Conservation (phyloP, 2,329 filamentous ascomycete genomes). For the Tolypocladium endophyticum region DNA sequence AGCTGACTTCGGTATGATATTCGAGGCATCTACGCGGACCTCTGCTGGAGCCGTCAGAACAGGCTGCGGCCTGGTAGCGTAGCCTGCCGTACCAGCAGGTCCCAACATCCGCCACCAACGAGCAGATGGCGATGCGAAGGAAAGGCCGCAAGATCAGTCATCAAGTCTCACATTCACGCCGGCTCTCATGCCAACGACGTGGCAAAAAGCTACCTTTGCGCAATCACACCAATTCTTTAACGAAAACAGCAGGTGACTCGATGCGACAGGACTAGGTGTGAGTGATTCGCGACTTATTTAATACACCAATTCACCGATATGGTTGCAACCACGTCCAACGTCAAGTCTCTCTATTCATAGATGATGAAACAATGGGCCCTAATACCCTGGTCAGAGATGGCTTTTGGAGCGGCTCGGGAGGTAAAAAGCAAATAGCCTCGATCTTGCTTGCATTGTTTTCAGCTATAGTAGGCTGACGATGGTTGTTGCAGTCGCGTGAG, state of each 20-base stretch:
- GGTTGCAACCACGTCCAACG: not conserved
- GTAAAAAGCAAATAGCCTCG: not conserved
- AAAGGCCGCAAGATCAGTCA: not conserved
- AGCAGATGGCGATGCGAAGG: not conserved
- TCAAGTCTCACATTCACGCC: not conserved
- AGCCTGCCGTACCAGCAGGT: not conserved
- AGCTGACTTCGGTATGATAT: not conserved
- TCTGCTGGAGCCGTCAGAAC: not conserved
- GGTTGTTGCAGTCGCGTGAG: not conserved
- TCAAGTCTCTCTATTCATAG: not conserved
- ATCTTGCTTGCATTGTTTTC: no score
- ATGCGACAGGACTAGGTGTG: not conserved
- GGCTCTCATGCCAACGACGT: not conserved
- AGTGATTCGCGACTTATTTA: not conserved
- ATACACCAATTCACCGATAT: no score
- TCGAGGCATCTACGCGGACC: not conserved
- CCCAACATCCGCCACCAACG: not conserved
- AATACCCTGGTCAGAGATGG: not conserved
- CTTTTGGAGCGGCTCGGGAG: not conserved
- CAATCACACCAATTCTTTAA: not conserved
- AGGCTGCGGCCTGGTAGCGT: not conserved
- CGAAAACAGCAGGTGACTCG: not conserved
- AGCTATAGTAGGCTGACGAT: not conserved
- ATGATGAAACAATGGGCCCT: not conserved
- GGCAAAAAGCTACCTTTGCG: not conserved